Percentiles rank a stretch among this genome's conserved stretches.
Conservation (phyloP, 306 rosid genomes). For the Cucurbita maxima region DNA sequence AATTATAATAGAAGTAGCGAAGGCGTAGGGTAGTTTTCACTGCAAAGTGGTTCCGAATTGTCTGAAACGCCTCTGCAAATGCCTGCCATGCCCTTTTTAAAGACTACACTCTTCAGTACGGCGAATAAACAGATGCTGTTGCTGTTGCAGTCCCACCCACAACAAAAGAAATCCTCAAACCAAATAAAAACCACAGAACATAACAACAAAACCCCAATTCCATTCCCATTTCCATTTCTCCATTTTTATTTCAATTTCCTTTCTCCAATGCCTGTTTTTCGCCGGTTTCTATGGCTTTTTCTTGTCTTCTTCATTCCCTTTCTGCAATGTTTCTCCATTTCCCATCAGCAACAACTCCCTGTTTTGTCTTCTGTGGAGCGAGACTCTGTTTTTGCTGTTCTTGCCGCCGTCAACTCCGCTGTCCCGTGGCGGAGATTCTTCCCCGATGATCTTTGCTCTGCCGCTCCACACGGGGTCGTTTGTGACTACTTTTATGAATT, state of each 20-base stretch:
- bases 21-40: not conserved
- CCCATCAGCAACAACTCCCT: constrained; percentile 23
- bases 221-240: not conserved
- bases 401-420: constrained; percentile 44
- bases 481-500: constrained; percentile 30
- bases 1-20: not conserved
- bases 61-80: not conserved
- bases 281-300: not conserved
- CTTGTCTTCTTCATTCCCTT: constrained; percentile 7
- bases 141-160: too few species aligned
- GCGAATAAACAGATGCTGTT: not conserved
- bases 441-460: constrained; percentile 48
- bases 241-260: not conserved
- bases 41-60: not conserved
- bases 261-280: constrained; percentile 23
- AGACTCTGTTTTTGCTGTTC: constrained; percentile 30
- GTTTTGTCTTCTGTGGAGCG: constrained; percentile 27
- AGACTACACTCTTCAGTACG: not conserved
- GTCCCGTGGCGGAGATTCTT: constrained; percentile 52
- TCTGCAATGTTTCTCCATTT: constrained; percentile 6
- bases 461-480: constrained; percentile 53
- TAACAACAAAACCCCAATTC: not conserved
- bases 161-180: not conserved
- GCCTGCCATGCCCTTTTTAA: not conserved
- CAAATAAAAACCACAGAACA: not conserved